Conservation (phyloP, 228 moss, liverwort and hornwort species). For the Sphagnum magellanicum region DNA sequence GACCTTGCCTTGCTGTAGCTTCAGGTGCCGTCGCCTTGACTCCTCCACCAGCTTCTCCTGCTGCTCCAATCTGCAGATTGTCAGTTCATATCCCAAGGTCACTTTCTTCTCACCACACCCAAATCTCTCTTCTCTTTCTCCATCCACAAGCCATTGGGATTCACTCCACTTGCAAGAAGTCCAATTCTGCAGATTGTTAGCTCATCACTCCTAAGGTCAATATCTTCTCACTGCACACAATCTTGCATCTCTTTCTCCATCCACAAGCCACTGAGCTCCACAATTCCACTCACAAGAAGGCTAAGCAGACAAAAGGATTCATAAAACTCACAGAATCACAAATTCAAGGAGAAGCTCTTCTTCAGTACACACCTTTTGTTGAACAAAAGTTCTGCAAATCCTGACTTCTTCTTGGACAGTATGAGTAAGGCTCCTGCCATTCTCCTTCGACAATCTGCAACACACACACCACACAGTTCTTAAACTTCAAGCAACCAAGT, state of each 20-base stretch:
- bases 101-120: not conserved
- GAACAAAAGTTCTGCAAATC: slow-evolving; percentile 85
- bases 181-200: too few relatives aligned
- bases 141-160: too few relatives aligned
- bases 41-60: slow-evolving; percentile 41
- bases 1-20: slow-evolving; percentile 67
- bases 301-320: too few relatives aligned
- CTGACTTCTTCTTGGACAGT: slow-evolving; percentile 68
- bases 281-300: not conserved
- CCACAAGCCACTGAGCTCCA: not conserved
- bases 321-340: too few relatives aligned
- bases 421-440: slow-evolving; percentile 48
- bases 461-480: slow-evolving; percentile 8
- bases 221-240: too few relatives aligned
- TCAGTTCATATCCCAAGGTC: slow-evolving; percentile 1
- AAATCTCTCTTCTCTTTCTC: too few relatives aligned
- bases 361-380: slow-evolving; percentile 56
- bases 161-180: too few relatives aligned
- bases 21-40: slow-evolving; percentile 26
- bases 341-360: too few relatives aligned
- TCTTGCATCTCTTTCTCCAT: not conserved
- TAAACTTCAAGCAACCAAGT: not conserved
- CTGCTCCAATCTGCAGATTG: slow-evolving; percentile 47
- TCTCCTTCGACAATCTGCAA: slow-evolving; percentile 26
- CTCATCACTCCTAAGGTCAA: too few relatives aligned